Evolutionary conservation across 805 yeast species (phyloP).

Genomic region (Saturnispora gosingensis): DNA sequence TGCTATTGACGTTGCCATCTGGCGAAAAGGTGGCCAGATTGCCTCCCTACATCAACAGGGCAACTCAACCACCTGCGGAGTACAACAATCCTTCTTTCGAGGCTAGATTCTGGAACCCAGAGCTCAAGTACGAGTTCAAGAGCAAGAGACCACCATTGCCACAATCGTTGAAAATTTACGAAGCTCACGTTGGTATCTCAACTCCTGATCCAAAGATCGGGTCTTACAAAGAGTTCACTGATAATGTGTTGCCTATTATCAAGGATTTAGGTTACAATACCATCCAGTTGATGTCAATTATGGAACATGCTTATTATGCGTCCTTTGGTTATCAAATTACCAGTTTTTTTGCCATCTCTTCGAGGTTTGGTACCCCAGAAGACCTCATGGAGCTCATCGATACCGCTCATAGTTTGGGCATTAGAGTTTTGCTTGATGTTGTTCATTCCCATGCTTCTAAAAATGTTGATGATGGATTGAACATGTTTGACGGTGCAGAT

Average conservation of each 20-base stretch:
- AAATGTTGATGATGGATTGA: constrained; percentile 88
- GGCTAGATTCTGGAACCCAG: constrained; percentile 90
- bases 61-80: constrained; percentile 62
- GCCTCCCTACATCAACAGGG: constrained; percentile 85
- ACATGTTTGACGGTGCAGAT: constrained; percentile 90
- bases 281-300: constrained; percentile 92
- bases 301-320: constrained; percentile 98
- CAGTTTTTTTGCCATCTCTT: constrained; percentile 80
- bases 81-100: constrained; percentile 50
- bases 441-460: constrained; percentile 96
- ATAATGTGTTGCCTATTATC: constrained; percentile 73
- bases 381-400: constrained; percentile 86
- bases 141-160: constrained; percentile 53
- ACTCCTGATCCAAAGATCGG: constrained; percentile 84
- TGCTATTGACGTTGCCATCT: constrained; percentile 51
- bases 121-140: constrained; percentile 44
- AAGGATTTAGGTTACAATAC: constrained; percentile 83
- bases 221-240: constrained; percentile 75
- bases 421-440: constrained; percentile 78
- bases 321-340: constrained; percentile 97
- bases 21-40: constrained; percentile 71
- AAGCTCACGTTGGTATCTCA: constrained; percentile 93
- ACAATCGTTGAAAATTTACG: constrained; percentile 65
- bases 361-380: constrained; percentile 93
- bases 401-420: constrained; percentile 82